These are phyloP conservation scores for Chiua virens DNA, from an alignment of 768 basidiomycete species.

Conservation along the genomic window DNA sequence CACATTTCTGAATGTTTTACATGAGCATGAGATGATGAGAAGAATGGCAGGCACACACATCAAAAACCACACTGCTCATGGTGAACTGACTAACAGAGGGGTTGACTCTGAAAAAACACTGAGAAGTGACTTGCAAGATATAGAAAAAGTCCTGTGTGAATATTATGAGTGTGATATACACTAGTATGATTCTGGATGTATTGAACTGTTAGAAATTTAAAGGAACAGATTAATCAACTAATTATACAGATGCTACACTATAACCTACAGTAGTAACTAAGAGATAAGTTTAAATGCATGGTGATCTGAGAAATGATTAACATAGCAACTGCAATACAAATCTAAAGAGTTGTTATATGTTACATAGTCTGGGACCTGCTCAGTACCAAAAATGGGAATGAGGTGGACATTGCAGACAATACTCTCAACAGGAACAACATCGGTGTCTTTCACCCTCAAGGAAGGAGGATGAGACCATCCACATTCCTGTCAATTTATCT, in stretches of 20 bases:
- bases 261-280: not conserved
- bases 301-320: conserved; percentile 36
- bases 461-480: conserved; percentile 15
- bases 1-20: conserved; percentile 72
- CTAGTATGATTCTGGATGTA: no score
- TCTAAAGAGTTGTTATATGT: conserved; percentile 22
- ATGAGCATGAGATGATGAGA: conserved; percentile 4
- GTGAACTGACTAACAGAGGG: not conserved
- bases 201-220: no score
- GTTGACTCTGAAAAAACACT: not conserved
- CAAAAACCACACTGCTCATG: conserved; percentile 76
- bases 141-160: no score
- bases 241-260: no score
- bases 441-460: not conserved
- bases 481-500: conserved; percentile 23
- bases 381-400: conserved; percentile 14
- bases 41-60: conserved; percentile 36
- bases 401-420: conserved; percentile 17
- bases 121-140: not conserved
- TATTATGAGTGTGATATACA: no score
- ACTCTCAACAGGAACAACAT: conserved; percentile 14
- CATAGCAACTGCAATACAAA: conserved; percentile 26
- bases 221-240: no score
- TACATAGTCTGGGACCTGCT: conserved; percentile 20
- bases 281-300: conserved; percentile 19